Evolutionary conservation across 345 rosid genomes (phyloP), one percentile per base, ranked within the genome.

Genomic region (rapeseed (Brassica napus)): DNA sequence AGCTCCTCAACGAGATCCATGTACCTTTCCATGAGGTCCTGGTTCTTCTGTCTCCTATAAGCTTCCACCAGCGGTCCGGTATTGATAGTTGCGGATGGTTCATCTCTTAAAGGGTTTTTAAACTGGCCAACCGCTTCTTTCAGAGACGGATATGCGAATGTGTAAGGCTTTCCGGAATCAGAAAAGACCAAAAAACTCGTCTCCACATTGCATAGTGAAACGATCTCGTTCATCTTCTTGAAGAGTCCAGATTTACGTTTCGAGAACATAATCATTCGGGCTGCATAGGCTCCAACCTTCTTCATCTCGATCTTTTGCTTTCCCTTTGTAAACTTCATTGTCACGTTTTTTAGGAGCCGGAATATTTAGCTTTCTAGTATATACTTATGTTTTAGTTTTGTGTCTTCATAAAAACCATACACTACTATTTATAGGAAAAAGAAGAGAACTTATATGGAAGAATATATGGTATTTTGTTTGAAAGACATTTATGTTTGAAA

Each of bases 161-260:
- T 52, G 31, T 66, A 87, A 0, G 87, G 75, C 59, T 73, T 85
- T 23, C 88, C 85, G 0, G 84, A 6, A 0, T 88, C 83, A 1
- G 88, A 84, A 32, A 79, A 86, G 12, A 79, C 72, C 14, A 83
- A 31, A 4, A 87, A 39, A 10, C 65, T 76, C 0, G 63, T 23
- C 21, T 86, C 76, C 8, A 74, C 81, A 1, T 84, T 81, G 9
- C 80, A 82, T 4, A 84, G 28, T 1, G 87, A 39, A 1, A 76
- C 35, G 10, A 87, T 34, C 70, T 88, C 89, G 34, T 81, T 81
- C 14, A 85, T 75, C 39, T 88, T 86, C 26, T 86, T 86, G 77
- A 68, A 77, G 10, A 84, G 79, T 0, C 91, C 84, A 0, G 79
- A 65, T 64, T 77, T 64, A 4, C 88, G 83, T 81, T 88, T 88